A percentile compares a stretch with the other conserved stretches of the same genome.
phyloP scores from a whole-genome alignment of 805 yeast genomes.

The Blastobotrys chiropterorum region DNA sequence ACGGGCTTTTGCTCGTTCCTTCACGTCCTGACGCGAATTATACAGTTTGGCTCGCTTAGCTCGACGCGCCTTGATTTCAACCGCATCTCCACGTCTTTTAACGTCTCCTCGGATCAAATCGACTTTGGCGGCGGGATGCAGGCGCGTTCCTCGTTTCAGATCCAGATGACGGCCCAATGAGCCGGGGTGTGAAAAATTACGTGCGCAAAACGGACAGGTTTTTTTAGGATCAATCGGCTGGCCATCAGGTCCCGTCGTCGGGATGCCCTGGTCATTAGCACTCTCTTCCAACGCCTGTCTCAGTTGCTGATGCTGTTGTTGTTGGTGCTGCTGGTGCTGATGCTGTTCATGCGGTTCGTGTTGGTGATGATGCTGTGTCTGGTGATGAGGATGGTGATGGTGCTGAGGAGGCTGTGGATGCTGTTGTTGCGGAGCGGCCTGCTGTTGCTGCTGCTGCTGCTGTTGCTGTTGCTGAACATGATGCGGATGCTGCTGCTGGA shows the following conservation, averaged over 20 bases:
- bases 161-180: constrained; percentile 58
- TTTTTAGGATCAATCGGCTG: constrained; percentile 25
- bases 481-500: too few species aligned
- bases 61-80: constrained; percentile 37
- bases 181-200: constrained; percentile 50
- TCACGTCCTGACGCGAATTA: constrained; percentile 43
- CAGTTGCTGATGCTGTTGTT: constrained; percentile 6
- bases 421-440: too few species aligned
- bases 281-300: not conserved
- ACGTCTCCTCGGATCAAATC: constrained; percentile 43
- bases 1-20: constrained; percentile 40
- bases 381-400: too few species aligned
- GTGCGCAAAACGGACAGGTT: constrained; percentile 47
- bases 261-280: too few species aligned
- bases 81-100: constrained; percentile 45
- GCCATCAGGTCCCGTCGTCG: constrained; percentile 7
- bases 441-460: too few species aligned
- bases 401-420: too few species aligned
- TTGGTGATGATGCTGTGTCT: constrained; percentile 6
- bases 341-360: constrained; percentile 3
- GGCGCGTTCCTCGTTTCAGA: constrained; percentile 44
- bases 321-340: constrained; percentile 2
- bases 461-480: too few species aligned
- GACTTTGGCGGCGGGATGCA: constrained; percentile 47
- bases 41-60: constrained; percentile 38